Percentiles rank a stretch among this genome's conserved stretches.
Conservation (phyloP, 1,284 basidiomycete species). For the Earliella scabrosa region DNA sequence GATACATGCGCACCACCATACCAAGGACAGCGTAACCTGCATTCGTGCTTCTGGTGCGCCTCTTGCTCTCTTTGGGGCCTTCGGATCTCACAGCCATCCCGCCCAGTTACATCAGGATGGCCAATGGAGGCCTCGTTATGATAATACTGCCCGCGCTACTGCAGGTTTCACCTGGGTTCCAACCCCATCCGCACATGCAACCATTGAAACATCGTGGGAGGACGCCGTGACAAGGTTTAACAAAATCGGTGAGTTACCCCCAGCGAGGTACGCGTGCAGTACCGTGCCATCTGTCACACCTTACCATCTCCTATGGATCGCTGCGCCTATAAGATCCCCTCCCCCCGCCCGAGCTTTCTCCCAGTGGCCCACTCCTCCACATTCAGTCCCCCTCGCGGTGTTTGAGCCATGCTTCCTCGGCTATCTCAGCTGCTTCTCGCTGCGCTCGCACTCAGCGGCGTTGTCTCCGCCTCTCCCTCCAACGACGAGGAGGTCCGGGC, state of each 20-base stretch:
- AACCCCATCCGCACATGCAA: slow-evolving; percentile 1
- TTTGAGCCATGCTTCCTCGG: slow-evolving; percentile 15
- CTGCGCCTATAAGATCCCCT: slow-evolving; percentile 14
- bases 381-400: not conserved
- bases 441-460: slow-evolving; percentile 13
- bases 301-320: not conserved
- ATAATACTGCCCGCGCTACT: no score
- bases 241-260: not conserved
- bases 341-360: not conserved
- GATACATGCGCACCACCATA: not conserved
- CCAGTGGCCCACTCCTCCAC: slow-evolving; percentile 1
- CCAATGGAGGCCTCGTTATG: no score
- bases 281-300: not conserved
- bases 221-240: not conserved
- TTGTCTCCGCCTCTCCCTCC: slow-evolving; percentile 5
- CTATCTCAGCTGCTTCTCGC: slow-evolving; percentile 18
- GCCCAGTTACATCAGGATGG: no score
- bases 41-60: not conserved
- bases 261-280: not conserved
- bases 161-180: no score
- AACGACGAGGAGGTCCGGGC: slow-evolving; percentile 17
- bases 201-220: not conserved
- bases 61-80: not conserved
- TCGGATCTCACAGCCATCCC: not conserved
- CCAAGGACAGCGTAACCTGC: not conserved